phyloP scores from a whole-genome alignment of 73 alveolate species.

The Blepharisma stoltei region DNA sequence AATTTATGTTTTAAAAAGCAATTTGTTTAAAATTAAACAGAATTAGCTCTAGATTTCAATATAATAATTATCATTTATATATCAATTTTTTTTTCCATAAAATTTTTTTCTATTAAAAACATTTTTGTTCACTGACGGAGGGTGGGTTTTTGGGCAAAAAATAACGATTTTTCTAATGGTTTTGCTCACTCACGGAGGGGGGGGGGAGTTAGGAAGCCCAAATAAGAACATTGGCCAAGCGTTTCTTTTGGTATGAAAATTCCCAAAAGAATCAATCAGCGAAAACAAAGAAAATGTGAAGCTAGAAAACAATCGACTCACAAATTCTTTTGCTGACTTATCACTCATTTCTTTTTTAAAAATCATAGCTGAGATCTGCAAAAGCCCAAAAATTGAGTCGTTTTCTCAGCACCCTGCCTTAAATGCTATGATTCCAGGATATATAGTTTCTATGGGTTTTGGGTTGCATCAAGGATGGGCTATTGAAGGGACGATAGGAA shows the following conservation, averaged over 20 bases:
- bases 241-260: conserved; percentile 94
- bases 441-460: conserved; percentile 86
- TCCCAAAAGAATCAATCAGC: conserved; percentile 49
- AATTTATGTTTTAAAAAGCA: no score
- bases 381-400: conserved; percentile 50
- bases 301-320: background rate
- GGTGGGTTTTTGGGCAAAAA: no score
- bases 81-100: no score
- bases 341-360: conserved; percentile 63
- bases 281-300: background rate
- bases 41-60: no score
- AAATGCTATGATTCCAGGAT: conserved; percentile 65
- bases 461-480: conserved; percentile 95
- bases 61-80: no score
- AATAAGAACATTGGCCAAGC: conserved; percentile 99
- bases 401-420: conserved; percentile 47
- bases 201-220: conserved; percentile 98
- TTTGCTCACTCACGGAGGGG: no score
- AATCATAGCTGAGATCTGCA: conserved; percentile 64
- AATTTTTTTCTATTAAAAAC: no score
- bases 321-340: conserved; percentile 51
- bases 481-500: conserved; percentile 91
- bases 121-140: no score
- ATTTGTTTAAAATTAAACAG: no score
- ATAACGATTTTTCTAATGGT: no score